Percentiles rank a stretch among this genome's conserved stretches.
Evolutionary conservation across 495 filamentous ascomycete species (phyloP).

Genomic region (Chlorociboria aeruginascens): DNA sequence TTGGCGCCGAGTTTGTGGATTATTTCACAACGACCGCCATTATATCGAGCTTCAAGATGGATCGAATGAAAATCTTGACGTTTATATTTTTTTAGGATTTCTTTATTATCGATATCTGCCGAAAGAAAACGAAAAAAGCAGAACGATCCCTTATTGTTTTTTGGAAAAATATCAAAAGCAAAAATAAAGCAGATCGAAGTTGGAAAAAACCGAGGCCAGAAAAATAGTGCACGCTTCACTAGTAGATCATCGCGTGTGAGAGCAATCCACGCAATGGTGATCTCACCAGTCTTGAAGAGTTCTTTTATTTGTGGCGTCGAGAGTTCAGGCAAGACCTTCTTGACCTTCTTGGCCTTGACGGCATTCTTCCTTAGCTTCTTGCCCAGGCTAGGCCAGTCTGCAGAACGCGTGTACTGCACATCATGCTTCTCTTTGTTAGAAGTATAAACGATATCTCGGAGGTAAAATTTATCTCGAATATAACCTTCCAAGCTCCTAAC

Average conservation of each 20-base stretch:
- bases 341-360: slow-evolving; percentile 73
- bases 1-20: too few species aligned
- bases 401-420: slow-evolving; percentile 76
- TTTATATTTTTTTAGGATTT: too few species aligned
- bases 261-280: slow-evolving; percentile 72
- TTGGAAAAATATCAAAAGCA: too few species aligned
- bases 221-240: slow-evolving; percentile 71
- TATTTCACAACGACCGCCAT: too few species aligned
- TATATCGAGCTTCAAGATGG: too few species aligned
- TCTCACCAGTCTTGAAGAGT: slow-evolving; percentile 56
- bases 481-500: slow-evolving; percentile 72
- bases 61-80: too few species aligned
- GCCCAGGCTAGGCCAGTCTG: slow-evolving; percentile 87
- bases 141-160: too few species aligned
- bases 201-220: too few species aligned
- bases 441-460: slow-evolving; percentile 69
- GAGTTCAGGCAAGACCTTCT: slow-evolving; percentile 77
- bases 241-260: slow-evolving; percentile 72
- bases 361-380: slow-evolving; percentile 96
- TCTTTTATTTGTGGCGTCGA: slow-evolving; percentile 59
- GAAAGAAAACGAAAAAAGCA: too few species aligned
- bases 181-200: too few species aligned
- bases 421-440: slow-evolving; percentile 82
- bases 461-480: slow-evolving; percentile 83
- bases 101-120: too few species aligned